Conservation (phyloP, 2,329 filamentous ascomycete genomes). For the Penicillium sp. region DNA sequence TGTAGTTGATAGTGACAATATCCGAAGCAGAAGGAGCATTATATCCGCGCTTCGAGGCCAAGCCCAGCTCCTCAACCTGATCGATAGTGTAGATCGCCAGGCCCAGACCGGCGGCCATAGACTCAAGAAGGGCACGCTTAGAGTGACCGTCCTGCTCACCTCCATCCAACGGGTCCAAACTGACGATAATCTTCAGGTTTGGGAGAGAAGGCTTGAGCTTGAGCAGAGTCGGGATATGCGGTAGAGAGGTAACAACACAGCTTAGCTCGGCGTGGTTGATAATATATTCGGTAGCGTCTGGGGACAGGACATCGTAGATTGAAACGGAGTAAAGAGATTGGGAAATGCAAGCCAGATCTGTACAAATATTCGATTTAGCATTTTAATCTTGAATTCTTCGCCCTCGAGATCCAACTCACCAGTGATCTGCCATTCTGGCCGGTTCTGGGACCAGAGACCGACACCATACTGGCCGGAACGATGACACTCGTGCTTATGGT, state of each 20-base stretch:
- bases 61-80: conserved; percentile 80
- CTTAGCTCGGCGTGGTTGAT: conserved; percentile 81
- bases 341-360: conserved; percentile 82
- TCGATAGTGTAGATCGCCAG: conserved; percentile 75
- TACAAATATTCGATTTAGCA: background rate
- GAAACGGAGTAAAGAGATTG: conserved; percentile 88
- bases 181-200: conserved; percentile 81
- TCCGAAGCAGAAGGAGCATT: conserved; percentile 73
- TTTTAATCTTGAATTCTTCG: background rate
- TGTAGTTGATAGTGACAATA: conserved; percentile 72
- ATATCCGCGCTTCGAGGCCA: conserved; percentile 65
- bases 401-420: conserved; percentile 47
- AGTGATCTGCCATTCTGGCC: conserved; percentile 84
- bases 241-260: conserved; percentile 74
- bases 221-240: conserved; percentile 76
- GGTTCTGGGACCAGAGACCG: conserved; percentile 83
- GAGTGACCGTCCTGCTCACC: conserved; percentile 75
- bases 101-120: conserved; percentile 70
- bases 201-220: conserved; percentile 78
- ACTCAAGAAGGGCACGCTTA: conserved; percentile 75
- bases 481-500: conserved; percentile 68
- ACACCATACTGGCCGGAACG: conserved; percentile 66
- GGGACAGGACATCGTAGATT: conserved; percentile 92
- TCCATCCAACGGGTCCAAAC: conserved; percentile 75
- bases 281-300: conserved; percentile 90